A percentile compares a stretch with the other conserved stretches of the same genome.
Evolutionary conservation across 1,139 yeast genomes (phyloP).

Genomic region (Scheffersomyces parashehatae): DNA sequence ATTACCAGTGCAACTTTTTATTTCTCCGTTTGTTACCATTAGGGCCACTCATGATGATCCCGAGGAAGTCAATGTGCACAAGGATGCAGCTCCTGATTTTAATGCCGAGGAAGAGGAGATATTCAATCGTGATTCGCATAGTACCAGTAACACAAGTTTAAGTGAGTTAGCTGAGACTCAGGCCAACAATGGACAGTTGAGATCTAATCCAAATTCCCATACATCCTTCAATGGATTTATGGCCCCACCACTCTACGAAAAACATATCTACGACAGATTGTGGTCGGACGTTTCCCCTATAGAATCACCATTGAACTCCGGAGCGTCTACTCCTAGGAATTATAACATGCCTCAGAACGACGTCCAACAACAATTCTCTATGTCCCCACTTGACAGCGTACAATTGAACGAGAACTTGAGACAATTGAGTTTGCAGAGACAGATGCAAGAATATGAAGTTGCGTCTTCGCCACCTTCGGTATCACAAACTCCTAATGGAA

Average conservation of each 20-base stretch:
- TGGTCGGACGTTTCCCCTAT: constrained; percentile 70
- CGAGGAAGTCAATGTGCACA: neutral
- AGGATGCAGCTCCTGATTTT: constrained; percentile 2
- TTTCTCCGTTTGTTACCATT: constrained; percentile 80
- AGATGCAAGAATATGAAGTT: constrained; percentile 28
- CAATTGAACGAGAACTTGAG: constrained; percentile 56
- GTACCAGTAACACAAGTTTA: constrained; percentile 31
- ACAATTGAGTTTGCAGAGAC: constrained; percentile 53
- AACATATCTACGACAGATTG: constrained; percentile 80
- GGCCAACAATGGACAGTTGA: constrained; percentile 3
- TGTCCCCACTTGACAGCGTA: constrained; percentile 44
- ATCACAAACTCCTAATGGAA: constrained; percentile 2
- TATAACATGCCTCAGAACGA: constrained; percentile 13
- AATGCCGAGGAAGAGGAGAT: constrained; percentile 32
- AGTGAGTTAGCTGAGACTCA: constrained; percentile 18
- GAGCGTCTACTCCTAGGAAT: constrained; percentile 49
- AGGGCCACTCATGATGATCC: constrained; percentile 46
- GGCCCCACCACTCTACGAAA: constrained; percentile 91
- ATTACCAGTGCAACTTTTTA: constrained; percentile 65
- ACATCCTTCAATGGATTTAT: constrained; percentile 48
- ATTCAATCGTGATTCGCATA: constrained; percentile 29
- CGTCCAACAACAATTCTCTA: constrained; percentile 29
- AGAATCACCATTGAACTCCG: constrained; percentile 58
- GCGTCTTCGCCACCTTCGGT: constrained; percentile 8
- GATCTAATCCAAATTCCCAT: constrained; percentile 29